phyloP scores from a whole-genome alignment of 805 yeast species.

The Metahyphopichia silvanorum region DNA sequence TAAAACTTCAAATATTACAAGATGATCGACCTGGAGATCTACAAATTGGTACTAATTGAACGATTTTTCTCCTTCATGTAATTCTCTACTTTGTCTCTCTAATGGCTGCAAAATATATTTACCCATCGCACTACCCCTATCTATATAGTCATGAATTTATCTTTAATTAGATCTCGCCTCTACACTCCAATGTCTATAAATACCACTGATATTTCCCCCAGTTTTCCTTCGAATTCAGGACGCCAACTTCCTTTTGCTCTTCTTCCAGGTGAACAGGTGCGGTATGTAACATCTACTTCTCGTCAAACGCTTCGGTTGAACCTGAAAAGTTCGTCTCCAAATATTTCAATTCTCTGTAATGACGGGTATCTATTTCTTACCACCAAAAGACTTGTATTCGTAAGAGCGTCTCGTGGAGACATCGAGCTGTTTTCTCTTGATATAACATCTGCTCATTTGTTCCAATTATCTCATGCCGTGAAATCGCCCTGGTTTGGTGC shows the following conservation, averaged over 20 bases:
- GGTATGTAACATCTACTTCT: constrained; percentile 5
- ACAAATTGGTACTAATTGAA: too few relatives aligned
- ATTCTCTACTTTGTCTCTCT: too few relatives aligned
- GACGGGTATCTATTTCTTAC: constrained; percentile 44
- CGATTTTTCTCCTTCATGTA: too few relatives aligned
- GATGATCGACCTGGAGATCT: too few relatives aligned
- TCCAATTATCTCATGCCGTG: constrained; percentile 37
- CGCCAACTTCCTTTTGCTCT: constrained; percentile 1
- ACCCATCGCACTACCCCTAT: too few relatives aligned
- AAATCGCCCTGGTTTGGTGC: constrained; percentile 55
- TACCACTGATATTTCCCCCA: background rate
- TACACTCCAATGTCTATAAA: constrained; percentile 1
- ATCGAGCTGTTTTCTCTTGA: constrained; percentile 39
- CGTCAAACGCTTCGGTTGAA: constrained; percentile 28
- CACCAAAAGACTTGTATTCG: constrained; percentile 35
- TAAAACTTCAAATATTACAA: too few relatives aligned
- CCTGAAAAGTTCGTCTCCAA: constrained; percentile 12
- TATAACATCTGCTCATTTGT: constrained; percentile 17
- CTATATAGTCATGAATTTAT: too few relatives aligned
- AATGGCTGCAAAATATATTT: too few relatives aligned
- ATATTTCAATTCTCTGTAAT: constrained; percentile 25
- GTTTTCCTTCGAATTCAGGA: background rate
- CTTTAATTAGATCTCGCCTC: too few relatives aligned
- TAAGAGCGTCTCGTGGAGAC: constrained; percentile 40
- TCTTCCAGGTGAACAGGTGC: background rate